Evolutionary conservation across 1,284 basidiomycete species (phyloP), one percentile per base, ranked within the genome.

Genomic region (Melampsora larici-populina): DNA sequence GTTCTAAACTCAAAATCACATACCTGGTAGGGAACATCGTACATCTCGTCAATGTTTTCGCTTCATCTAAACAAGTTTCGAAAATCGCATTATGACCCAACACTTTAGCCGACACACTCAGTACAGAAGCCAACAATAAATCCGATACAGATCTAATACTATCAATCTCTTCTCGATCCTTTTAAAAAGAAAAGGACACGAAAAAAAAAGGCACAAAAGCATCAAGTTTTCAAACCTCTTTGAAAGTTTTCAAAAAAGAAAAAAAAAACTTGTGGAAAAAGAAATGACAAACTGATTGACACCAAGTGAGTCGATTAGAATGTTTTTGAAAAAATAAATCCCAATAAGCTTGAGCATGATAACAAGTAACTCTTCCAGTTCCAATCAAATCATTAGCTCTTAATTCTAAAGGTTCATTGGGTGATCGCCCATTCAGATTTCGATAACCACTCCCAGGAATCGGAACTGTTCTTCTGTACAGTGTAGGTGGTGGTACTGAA

Each of bases 241-340:
- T n/a, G n/a, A n/a, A n/a, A n/a, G n/a, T n/a, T n/a, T n/a, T n/a
- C n/a, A n/a, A n/a, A n/a, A n/a, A n/a, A n/a, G n/a, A n/a, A n/a
- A n/a, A n/a, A n/a, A n/a, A n/a, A n/a, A n/a, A n/a, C n/a, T 36
- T 36, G 9, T 36, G 36, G 36, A 70, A 48, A 71, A 24, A 1
- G 2, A 40, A 18, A 51, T 33, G 55, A 51, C 60, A 36, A 60
- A 71, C 69, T 62, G 9, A 17, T 13, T 51, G 55, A 71, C 8
- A 58, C 69, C 69, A 71, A 60, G 69, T 71, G 8, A 71, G 60
- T 60, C 69, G 49, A 43, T 62, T 71, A 24, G 69, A 55, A 43
- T 71, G 60, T 43, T 60, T 46, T 43, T 60, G 55, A 21, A 71
- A 71, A 51, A 71, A 71, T n/a, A 33, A 7, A 9, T 60, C 26